These are phyloP conservation scores for Coemansia furcata DNA, from an alignment of 192 early-diverging fungal species.

Conservation along the genomic window DNA sequence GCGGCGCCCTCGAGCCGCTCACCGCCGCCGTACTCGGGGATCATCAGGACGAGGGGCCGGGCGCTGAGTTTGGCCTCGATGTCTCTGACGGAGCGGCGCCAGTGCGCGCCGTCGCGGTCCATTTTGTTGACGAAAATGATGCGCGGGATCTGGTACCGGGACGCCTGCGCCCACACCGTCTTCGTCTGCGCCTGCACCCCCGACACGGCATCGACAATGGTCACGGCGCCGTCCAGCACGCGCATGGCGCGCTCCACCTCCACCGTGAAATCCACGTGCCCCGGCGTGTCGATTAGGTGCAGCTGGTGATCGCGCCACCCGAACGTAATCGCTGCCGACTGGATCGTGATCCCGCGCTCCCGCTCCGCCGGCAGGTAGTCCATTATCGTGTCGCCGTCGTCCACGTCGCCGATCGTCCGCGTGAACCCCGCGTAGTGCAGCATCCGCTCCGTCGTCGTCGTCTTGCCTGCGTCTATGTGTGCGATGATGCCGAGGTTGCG, in stretches of 20 bases:
- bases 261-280: constrained; percentile 94
- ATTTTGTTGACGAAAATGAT: constrained; percentile 96
- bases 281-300: constrained; percentile 95
- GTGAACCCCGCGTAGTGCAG: constrained; percentile 93
- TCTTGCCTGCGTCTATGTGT: constrained; percentile 97
- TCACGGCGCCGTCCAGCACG: constrained; percentile 92
- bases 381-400: constrained; percentile 92
- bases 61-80: constrained; percentile 59
- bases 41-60: constrained; percentile 68
- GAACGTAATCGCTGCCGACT: constrained; percentile 89
- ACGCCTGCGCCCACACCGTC: constrained; percentile 89
- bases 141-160: constrained; percentile 75
- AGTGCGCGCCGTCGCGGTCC: constrained; percentile 77
- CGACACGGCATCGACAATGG: constrained; percentile 90
- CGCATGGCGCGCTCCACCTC: constrained; percentile 91
- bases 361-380: constrained; percentile 88
- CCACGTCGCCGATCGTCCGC: constrained; percentile 85
- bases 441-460: constrained; percentile 98
- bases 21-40: constrained; percentile 52
- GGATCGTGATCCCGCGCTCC: constrained; percentile 92
- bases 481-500: constrained; percentile 96
- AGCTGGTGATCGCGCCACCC: constrained; percentile 70
- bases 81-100: constrained; percentile 32
- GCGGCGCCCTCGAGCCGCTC: constrained; percentile 30
- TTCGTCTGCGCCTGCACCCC: constrained; percentile 98